These are phyloP conservation scores for Penstemon eatonii DNA, from an alignment of 257 asterid species.

Conservation along the genomic window DNA sequence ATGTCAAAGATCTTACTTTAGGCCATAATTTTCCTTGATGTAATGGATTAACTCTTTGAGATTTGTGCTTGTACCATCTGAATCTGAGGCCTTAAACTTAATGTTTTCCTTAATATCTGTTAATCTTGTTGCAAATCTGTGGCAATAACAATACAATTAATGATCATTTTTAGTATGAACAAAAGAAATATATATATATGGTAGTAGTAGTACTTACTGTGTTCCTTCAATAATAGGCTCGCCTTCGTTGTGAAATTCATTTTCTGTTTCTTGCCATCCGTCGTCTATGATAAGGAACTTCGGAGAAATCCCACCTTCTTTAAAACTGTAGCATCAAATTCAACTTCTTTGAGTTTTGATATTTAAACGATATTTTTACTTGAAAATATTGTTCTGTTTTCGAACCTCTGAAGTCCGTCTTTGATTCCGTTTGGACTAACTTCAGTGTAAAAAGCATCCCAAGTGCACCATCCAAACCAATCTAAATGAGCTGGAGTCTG, in stretches of 20 bases:
- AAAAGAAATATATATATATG: background rate
- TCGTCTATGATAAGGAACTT: conserved; percentile 71
- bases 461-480: conserved; percentile 65
- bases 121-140: conserved; percentile 57
- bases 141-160: conserved; percentile 10
- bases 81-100: conserved; percentile 45
- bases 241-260: conserved; percentile 55
- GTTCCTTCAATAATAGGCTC: conserved; percentile 49
- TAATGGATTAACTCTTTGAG: conserved; percentile 44
- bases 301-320: conserved; percentile 56
- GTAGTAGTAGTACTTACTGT: conserved; percentile 45
- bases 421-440: conserved; percentile 48
- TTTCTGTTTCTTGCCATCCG: conserved; percentile 76
- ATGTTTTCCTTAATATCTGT: conserved; percentile 52
- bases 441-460: conserved; percentile 55
- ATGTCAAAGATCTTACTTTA: conserved; percentile 39
- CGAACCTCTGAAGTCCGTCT: conserved; percentile 55
- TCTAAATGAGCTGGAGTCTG: conserved; percentile 52
- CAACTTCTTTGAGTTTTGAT: background rate
- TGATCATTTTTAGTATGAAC: background rate
- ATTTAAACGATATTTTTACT: background rate
- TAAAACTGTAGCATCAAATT: conserved; percentile 37
- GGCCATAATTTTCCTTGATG: conserved; percentile 51
- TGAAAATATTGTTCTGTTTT: background rate
- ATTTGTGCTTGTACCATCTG: conserved; percentile 30